Percentiles rank a stretch among this genome's conserved stretches.
phyloP scores from a whole-genome alignment of 2,329 filamentous ascomycete genomes.

The Fusarium sp. region DNA sequence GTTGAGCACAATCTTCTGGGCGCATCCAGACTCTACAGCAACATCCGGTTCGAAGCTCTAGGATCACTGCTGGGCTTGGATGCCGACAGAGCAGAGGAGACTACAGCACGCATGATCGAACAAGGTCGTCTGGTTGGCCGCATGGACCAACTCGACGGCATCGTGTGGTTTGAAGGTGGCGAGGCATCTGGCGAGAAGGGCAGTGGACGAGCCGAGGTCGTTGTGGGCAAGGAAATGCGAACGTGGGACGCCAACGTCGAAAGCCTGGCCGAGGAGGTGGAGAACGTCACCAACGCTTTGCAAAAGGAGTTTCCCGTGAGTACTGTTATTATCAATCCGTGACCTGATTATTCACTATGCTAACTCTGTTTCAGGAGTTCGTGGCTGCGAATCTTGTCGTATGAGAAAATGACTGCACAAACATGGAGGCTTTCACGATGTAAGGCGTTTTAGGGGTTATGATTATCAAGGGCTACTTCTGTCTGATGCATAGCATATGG shows the following conservation, averaged over 20 bases:
- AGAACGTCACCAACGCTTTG: conserved; percentile 82
- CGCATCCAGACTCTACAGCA: conserved; percentile 80
- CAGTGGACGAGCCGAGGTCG: conserved; percentile 69
- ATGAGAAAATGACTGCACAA: conserved; percentile 29
- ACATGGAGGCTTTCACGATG: conserved; percentile 34
- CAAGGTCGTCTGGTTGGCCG: conserved; percentile 86
- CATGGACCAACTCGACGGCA: conserved; percentile 91
- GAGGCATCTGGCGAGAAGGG: conserved; percentile 75
- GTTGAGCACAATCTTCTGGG: conserved; percentile 95
- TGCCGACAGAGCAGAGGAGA: conserved; percentile 84
- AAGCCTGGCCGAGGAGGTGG: conserved; percentile 86
- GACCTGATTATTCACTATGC: background rate
- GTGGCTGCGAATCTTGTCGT: conserved; percentile 62
- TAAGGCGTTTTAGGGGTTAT: conserved; percentile 38
- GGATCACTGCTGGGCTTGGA: conserved; percentile 81
- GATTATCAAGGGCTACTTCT: conserved; percentile 29
- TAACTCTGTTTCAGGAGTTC: conserved; percentile 57
- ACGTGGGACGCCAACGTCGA: conserved; percentile 92
- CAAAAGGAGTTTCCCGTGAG: conserved; percentile 79
- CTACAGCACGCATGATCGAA: conserved; percentile 95
- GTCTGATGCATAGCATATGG: conserved; percentile 31
- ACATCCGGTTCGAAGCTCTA: conserved; percentile 79
- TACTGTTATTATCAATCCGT: conserved; percentile 9
- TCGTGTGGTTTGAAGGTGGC: conserved; percentile 85
- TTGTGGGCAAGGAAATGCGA: conserved; percentile 75